phyloP scores from a whole-genome alignment of 2,329 filamentous ascomycete species.

The Tolypocladium paradoxum region DNA sequence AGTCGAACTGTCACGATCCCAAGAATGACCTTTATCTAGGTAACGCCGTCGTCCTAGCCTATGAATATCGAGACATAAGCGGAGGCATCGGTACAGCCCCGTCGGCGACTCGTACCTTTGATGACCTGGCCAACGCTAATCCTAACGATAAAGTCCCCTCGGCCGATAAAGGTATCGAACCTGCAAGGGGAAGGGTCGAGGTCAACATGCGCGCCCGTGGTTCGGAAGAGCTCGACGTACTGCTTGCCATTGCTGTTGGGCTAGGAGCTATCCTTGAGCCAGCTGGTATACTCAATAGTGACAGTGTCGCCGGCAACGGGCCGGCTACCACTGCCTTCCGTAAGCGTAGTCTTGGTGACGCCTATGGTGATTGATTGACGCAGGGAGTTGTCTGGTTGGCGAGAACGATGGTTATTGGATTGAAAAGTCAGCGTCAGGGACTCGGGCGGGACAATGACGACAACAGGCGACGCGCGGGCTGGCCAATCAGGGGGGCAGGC shows the following conservation, averaged over 20 bases:
- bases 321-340: conserved; percentile 49
- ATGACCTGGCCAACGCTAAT: conserved; percentile 86
- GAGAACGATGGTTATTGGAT: too few species aligned
- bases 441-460: too few species aligned
- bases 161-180: conserved; percentile 79
- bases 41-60: conserved; percentile 83
- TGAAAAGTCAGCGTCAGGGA: too few species aligned
- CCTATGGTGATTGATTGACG: conserved; percentile 45
- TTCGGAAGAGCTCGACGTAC: conserved; percentile 49
- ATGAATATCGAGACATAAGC: background rate
- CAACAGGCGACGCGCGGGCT: too few species aligned
- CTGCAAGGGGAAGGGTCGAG: conserved; percentile 32
- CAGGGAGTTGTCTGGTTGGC: too few species aligned
- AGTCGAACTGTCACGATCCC: too few species aligned
- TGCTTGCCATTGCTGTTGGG: conserved; percentile 56
- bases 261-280: conserved; percentile 56
- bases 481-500: too few species aligned
- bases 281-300: conserved; percentile 86
- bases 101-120: conserved; percentile 49
- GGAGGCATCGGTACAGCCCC: conserved; percentile 2
- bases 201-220: too few species aligned
- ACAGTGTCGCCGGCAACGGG: conserved; percentile 64
- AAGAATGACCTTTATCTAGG: conserved; percentile 73
- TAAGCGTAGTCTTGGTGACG: conserved; percentile 57
- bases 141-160: conserved; percentile 61